phyloP scores from a whole-genome alignment of 169 alveolate genomes.

The Plasmodium gonderi region DNA sequence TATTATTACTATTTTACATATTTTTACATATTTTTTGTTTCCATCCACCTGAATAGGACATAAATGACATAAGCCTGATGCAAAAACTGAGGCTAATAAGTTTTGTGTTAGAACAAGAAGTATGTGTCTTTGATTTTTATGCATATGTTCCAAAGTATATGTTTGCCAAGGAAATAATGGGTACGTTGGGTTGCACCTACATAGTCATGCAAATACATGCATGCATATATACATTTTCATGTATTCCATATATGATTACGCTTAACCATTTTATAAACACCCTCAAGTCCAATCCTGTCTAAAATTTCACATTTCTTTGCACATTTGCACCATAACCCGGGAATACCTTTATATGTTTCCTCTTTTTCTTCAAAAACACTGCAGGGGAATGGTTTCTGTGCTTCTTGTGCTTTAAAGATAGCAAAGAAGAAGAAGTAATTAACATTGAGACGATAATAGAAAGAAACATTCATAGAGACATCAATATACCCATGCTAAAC shows the following conservation, averaged over 20 bases:
- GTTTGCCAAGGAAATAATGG: slow-evolving; percentile 74
- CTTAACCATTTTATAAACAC: background rate
- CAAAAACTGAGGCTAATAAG: slow-evolving; percentile 56
- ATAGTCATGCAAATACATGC: too few relatives aligned
- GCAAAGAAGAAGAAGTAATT: slow-evolving; percentile 34
- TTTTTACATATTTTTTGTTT: background rate
- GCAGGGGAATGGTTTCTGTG: slow-evolving; percentile 74
- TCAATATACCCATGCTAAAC: slow-evolving; percentile 58
- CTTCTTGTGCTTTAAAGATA: slow-evolving; percentile 66
- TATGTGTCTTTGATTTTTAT: slow-evolving; percentile 70
- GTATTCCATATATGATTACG: background rate
- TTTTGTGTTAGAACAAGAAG: slow-evolving; percentile 71
- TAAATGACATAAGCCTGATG: slow-evolving; percentile 72
- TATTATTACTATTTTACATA: background rate
- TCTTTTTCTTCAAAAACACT: background rate
- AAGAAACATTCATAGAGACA: slow-evolving; percentile 73
- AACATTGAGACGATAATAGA: slow-evolving; percentile 73
- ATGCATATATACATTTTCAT: background rate
- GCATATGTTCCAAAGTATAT: slow-evolving; percentile 69
- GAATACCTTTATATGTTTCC: background rate
- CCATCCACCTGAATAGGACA: slow-evolving; percentile 6
- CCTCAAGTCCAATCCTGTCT: background rate
- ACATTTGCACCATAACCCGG: too few relatives aligned
- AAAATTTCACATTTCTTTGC: background rate
- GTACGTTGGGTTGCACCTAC: background rate